phyloP scores from a whole-genome alignment of 192 early-diverging fungal genomes.

The Backusella psychrophila region DNA sequence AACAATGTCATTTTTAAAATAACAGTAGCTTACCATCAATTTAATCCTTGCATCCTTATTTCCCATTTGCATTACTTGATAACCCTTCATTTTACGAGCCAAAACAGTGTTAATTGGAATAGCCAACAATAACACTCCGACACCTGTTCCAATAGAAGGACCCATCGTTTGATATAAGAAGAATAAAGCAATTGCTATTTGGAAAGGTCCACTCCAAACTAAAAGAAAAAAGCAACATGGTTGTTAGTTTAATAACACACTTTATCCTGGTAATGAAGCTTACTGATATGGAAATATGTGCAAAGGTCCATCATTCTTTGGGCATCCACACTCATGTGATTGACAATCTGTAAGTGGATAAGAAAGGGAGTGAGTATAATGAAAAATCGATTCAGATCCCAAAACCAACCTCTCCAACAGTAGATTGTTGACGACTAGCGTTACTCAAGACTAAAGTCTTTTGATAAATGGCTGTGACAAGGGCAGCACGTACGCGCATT shows the following conservation, averaged over 20 bases:
- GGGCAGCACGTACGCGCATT: conserved; percentile 70
- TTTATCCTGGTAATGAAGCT: background rate
- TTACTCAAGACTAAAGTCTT: conserved; percentile 84
- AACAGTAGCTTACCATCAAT: conserved; percentile 11
- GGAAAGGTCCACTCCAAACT: conserved; percentile 29
- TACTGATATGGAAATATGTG: conserved; percentile 68
- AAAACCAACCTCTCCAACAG: conserved; percentile 68
- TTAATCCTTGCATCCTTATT: conserved; percentile 78
- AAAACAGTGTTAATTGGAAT: conserved; percentile 77
- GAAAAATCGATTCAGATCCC: background rate
- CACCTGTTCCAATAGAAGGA: conserved; percentile 79
- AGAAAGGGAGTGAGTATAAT: background rate
- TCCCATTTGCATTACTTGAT: conserved; percentile 81
- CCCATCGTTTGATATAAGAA: conserved; percentile 62
- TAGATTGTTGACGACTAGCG: conserved; percentile 77
- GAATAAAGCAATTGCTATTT: conserved; percentile 19
- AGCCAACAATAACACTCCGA: conserved; percentile 77
- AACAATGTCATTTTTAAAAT: background rate
- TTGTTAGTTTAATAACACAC: background rate
- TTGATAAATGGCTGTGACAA: conserved; percentile 81
- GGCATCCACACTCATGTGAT: conserved; percentile 67
- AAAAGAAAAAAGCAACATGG: background rate
- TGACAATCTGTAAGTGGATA: conserved; percentile 40
- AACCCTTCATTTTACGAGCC: conserved; percentile 57
- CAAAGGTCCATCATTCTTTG: conserved; percentile 61